A percentile compares a stretch with the other conserved stretches of the same genome.
These are phyloP conservation scores for Dryadomyces quercivorus DNA, from an alignment of 2,329 filamentous ascomycete species.

Conservation along the genomic window DNA sequence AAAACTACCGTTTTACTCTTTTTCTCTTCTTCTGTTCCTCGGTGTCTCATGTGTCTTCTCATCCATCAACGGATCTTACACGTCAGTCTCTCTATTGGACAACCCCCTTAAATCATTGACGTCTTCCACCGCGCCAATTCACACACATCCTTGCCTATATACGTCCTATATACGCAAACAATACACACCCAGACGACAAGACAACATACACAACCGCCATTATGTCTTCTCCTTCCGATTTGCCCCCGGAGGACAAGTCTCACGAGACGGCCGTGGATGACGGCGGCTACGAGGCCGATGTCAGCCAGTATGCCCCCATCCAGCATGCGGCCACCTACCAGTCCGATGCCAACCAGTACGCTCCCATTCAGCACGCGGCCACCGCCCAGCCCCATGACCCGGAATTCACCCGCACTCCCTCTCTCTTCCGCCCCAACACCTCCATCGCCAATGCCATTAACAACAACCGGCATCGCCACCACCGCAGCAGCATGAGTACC, in stretches of 20 bases:
- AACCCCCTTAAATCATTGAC: neutral
- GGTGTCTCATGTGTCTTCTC: neutral
- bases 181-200: neutral
- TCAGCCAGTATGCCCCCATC: neutral
- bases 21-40: neutral
- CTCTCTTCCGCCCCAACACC: constrained; percentile 2
- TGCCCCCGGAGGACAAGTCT: neutral
- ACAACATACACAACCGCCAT: neutral
- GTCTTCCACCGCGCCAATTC: neutral
- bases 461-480: neutral
- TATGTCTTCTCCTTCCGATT: neutral
- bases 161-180: neutral
- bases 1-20: neutral
- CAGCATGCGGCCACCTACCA: neutral
- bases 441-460: constrained; percentile 1
- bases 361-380: neutral
- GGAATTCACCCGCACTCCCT: neutral
- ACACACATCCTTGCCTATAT: neutral
- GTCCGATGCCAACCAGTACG: neutral
- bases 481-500: constrained; percentile 2
- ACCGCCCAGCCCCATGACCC: neutral
- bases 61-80: neutral
- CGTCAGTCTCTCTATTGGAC: neutral
- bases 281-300: neutral
- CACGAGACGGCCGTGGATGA: neutral